Conservation (phyloP, 305 asterid species). For the Rubia peregrina region DNA sequence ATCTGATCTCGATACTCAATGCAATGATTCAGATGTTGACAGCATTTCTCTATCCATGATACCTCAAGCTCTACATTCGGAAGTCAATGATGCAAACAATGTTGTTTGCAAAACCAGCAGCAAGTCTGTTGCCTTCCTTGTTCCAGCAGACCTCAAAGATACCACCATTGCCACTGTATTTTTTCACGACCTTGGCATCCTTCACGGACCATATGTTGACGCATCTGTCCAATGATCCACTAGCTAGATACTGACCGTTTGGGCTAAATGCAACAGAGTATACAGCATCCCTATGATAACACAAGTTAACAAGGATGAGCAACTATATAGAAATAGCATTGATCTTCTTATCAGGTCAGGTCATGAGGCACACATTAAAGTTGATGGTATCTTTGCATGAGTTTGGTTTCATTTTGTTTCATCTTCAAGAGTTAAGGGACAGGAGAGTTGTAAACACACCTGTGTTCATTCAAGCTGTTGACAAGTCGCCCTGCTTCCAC, state of each 20-base stretch:
- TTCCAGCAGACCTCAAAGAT: constrained; percentile 98
- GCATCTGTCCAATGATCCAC: constrained; percentile 90
- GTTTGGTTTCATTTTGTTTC: neutral
- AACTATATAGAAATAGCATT: neutral
- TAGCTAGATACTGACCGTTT: constrained; percentile 74
- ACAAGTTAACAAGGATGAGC: neutral
- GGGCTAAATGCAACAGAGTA: constrained; percentile 96
- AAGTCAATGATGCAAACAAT: constrained; percentile 82
- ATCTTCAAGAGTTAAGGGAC: neutral
- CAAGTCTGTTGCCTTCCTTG: constrained; percentile 84
- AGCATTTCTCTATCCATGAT: constrained; percentile 9
- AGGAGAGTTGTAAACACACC: constrained; percentile 27
- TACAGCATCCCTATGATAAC: constrained; percentile 66
- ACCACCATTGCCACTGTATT: constrained; percentile 76
- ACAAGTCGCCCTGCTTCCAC: constrained; percentile 54
- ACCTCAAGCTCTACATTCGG: constrained; percentile 47
- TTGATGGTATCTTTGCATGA: neutral
- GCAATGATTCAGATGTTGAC: too few species aligned
- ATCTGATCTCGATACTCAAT: neutral
- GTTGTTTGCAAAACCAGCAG: constrained; percentile 83
- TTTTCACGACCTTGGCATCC: constrained; percentile 77
- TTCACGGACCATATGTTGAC: constrained; percentile 91
- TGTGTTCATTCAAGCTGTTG: constrained; percentile 83
- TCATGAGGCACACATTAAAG: neutral
- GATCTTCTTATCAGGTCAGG: neutral